Conservation (phyloP, 805 yeast species). For the Sungouiozyma intestinalis region DNA sequence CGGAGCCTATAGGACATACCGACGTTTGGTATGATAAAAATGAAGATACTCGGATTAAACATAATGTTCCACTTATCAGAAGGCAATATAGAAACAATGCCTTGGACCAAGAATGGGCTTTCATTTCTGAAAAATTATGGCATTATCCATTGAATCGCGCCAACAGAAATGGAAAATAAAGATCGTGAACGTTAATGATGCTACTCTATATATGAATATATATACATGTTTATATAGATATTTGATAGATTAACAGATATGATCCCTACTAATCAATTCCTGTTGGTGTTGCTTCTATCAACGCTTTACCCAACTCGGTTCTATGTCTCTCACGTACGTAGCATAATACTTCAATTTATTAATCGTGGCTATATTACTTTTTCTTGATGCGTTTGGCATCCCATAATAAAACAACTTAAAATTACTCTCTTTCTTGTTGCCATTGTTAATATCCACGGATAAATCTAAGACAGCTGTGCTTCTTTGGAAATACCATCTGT, state of each 20-base stretch:
- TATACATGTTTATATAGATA: no score
- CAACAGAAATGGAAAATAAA: background rate
- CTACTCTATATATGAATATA: no score
- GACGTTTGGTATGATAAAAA: slow-evolving; percentile 25
- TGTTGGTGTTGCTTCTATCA: background rate
- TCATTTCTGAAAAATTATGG: slow-evolving; percentile 6
- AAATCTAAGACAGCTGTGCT: slow-evolving; percentile 58
- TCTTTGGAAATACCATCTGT: slow-evolving; percentile 95
- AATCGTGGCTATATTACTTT: slow-evolving; percentile 5
- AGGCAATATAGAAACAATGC: slow-evolving; percentile 20
- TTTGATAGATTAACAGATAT: background rate
- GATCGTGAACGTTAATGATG: no score
- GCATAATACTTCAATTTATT: slow-evolving; percentile 20
- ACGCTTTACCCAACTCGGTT: slow-evolving; percentile 27
- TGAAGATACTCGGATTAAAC: slow-evolving; percentile 22
- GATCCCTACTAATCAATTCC: background rate
- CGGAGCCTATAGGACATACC: slow-evolving; percentile 16
- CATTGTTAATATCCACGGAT: slow-evolving; percentile 25
- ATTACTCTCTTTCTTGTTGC: slow-evolving; percentile 19
- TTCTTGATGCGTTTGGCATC: slow-evolving; percentile 16
- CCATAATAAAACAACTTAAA: slow-evolving; percentile 36
- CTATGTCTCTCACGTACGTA: slow-evolving; percentile 25
- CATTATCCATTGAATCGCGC: background rate
- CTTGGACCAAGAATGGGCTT: slow-evolving; percentile 23
- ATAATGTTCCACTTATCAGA: slow-evolving; percentile 25